phyloP scores from a whole-genome alignment of 345 rosid species.

The Geranium brycei region DNA sequence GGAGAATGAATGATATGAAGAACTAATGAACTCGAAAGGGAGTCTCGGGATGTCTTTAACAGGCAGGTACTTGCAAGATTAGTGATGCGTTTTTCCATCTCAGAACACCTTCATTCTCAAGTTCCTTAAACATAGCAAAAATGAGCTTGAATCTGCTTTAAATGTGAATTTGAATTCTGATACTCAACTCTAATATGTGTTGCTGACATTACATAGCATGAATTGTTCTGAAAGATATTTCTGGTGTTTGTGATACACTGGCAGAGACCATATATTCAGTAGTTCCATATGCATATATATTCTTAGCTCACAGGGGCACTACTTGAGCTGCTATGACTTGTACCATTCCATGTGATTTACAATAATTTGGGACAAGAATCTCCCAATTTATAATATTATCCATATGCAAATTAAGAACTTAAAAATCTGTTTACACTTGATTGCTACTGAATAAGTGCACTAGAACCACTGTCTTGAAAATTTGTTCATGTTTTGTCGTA shows the following conservation, averaged over 20 bases:
- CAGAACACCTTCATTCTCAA: not conserved
- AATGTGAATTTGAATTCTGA: not conserved
- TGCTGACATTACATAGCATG: not conserved
- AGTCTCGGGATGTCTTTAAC: too few relatives aligned
- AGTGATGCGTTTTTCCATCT: not conserved
- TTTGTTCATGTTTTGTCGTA: too few relatives aligned
- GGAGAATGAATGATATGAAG: conserved; percentile 2
- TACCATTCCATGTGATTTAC: too few relatives aligned
- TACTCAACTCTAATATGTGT: not conserved
- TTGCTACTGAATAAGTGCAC: too few relatives aligned
- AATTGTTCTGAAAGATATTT: too few relatives aligned
- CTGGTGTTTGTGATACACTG: not conserved
- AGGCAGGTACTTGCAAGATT: not conserved
- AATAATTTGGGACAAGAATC: too few relatives aligned
- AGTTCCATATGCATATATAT: not conserved
- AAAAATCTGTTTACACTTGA: too few relatives aligned
- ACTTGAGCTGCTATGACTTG: too few relatives aligned
- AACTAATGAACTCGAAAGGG: not conserved
- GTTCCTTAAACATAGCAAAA: not conserved
- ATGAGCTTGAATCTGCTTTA: not conserved
- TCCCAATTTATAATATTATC: too few relatives aligned
- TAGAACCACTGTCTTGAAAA: too few relatives aligned
- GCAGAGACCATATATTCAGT: not conserved
- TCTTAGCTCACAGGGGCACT: too few relatives aligned
- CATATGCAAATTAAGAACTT: too few relatives aligned